Evolutionary conservation across 169 alveolate genomes (phyloP), one percentile per base, ranked within the genome.

Genomic region (Plasmodium vivax): DNA sequence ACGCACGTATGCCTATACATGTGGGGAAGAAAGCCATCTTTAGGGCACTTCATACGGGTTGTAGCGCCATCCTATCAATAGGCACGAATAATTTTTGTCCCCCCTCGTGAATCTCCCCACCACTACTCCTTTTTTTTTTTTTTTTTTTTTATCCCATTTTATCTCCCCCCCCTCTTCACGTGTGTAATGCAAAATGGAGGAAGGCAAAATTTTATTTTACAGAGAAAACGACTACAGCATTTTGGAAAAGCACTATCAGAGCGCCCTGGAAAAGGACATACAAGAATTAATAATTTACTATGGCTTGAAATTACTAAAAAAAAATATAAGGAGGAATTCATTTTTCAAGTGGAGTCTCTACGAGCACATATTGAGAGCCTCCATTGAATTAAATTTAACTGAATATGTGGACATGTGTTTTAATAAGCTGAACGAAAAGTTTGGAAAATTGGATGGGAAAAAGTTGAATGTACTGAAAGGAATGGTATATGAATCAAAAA

Each of bases 351-450:
- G 93, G 93, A 74, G 51, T 75, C n/a, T 87, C 34, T 87, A 87
- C 72, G 93, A 87, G 45, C 68, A 77, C 27, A 77, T 87, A 34
- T 87, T 87, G 77, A 87, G 23, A 56, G 87, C 93, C 14, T 36
- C 87, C 14, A 87, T 75, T 54, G 93, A 87, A 87, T 75, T 87
- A 77, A 87, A 87, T 54, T 74, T 87, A 75, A 34, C 43, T 56
- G 93, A 87, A 75, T 87, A 75, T 87, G 62, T 87, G 19, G 93
- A 87, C 45, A 87, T 77, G 36, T 87, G 71, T 75, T 87, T 75
- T 87, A 75, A 75, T 54, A 87, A 87, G 45, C 32, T 87, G 58
- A 87, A 87, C 19, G 93, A 87, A 36, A 74, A 79, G 14, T 87
- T 87, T 56, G 85, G 93, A 12, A 75, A 75, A 0, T 32, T 87